Percentiles rank a stretch among this genome's conserved stretches.
Conservation (phyloP, 2,329 filamentous ascomycete species). For the Mollisiaceae sp. region DNA sequence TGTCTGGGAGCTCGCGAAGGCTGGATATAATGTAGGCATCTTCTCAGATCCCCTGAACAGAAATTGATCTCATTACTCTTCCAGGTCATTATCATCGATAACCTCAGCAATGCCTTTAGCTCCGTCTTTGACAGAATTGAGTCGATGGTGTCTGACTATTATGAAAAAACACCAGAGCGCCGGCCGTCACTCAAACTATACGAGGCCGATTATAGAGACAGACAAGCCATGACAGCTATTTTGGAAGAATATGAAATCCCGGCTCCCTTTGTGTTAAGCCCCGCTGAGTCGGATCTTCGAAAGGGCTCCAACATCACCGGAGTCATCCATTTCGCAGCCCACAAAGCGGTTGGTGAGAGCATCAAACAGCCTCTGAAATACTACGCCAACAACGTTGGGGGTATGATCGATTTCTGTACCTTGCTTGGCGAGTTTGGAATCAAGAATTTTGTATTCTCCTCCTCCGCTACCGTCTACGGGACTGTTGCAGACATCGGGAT, state of each 20-base stretch:
- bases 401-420: slow-evolving; percentile 63
- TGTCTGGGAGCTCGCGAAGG: slow-evolving; percentile 53
- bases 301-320: slow-evolving; percentile 54
- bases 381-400: slow-evolving; percentile 71
- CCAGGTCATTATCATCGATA: slow-evolving; percentile 46
- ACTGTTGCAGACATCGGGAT: slow-evolving; percentile 55
- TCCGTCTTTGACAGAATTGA: slow-evolving; percentile 33
- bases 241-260: slow-evolving; percentile 34
- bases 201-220: slow-evolving; percentile 38
- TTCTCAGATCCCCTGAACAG: not conserved
- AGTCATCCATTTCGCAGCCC: slow-evolving; percentile 73
- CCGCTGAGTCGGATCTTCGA: slow-evolving; percentile 12
- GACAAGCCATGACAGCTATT: slow-evolving; percentile 32
- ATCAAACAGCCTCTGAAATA: slow-evolving; percentile 65
- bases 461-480: slow-evolving; percentile 71
- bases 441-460: slow-evolving; percentile 71
- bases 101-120: slow-evolving; percentile 45
- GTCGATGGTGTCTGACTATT: slow-evolving; percentile 31
- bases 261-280: slow-evolving; percentile 17
- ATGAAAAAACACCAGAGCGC: slow-evolving; percentile 24
- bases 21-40: slow-evolving; percentile 48
- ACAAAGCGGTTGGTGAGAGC: slow-evolving; percentile 60
- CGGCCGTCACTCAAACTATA: slow-evolving; percentile 39
- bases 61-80: not conserved
- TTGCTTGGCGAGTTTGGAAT: slow-evolving; percentile 63